Conservation (phyloP, 495 filamentous ascomycete genomes). For the Xylaria scruposa region DNA sequence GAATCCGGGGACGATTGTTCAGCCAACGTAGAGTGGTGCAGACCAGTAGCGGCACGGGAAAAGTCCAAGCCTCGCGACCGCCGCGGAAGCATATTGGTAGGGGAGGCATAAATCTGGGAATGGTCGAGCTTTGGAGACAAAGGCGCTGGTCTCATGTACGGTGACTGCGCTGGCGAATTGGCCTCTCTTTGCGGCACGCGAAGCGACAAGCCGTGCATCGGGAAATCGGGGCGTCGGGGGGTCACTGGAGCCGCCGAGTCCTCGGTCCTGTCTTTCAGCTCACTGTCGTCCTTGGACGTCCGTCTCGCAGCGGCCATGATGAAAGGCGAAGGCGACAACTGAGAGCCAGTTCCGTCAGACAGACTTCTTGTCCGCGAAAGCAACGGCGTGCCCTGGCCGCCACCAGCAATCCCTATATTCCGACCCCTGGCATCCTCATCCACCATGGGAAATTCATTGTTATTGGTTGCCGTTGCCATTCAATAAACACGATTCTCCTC, state of each 20-base stretch:
- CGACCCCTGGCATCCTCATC: slow-evolving; percentile 35
- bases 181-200: slow-evolving; percentile 69
- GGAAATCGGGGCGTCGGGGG: slow-evolving; percentile 66
- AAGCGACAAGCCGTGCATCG: slow-evolving; percentile 69
- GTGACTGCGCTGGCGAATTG: slow-evolving; percentile 50
- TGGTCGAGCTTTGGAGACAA: slow-evolving; percentile 86
- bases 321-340: slow-evolving; percentile 70
- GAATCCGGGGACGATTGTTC: slow-evolving; percentile 92
- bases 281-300: slow-evolving; percentile 82
- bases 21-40: slow-evolving; percentile 94
- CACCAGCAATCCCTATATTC: slow-evolving; percentile 1
- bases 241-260: slow-evolving; percentile 60
- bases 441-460: slow-evolving; percentile 40
- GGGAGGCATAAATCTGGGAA: slow-evolving; percentile 80
- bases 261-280: slow-evolving; percentile 52
- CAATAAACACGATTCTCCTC: not conserved
- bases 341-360: slow-evolving; percentile 57
- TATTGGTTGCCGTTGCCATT: slow-evolving; percentile 14
- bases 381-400: slow-evolving; percentile 38
- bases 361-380: slow-evolving; percentile 53
- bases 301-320: slow-evolving; percentile 62
- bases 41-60: slow-evolving; percentile 89
- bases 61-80: slow-evolving; percentile 89
- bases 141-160: slow-evolving; percentile 68
- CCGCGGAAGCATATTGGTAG: slow-evolving; percentile 78